These are phyloP conservation scores for Starmerella floricola DNA, from an alignment of 805 yeast species.

Conservation along the genomic window DNA sequence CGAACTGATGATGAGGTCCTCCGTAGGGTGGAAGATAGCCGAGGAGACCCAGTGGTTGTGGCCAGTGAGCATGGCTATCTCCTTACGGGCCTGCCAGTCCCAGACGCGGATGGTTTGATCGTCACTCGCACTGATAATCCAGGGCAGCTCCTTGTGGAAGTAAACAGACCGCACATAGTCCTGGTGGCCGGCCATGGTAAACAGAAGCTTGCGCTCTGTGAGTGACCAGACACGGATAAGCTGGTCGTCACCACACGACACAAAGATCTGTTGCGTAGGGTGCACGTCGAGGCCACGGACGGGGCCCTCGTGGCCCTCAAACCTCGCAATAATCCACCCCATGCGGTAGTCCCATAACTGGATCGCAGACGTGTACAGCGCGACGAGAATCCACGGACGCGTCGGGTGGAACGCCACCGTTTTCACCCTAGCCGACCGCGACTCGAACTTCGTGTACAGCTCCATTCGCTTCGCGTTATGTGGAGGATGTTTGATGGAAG, in stretches of 20 bases:
- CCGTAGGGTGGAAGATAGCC: conserved; percentile 93
- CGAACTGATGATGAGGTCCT: conserved; percentile 88
- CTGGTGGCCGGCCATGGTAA: conserved; percentile 84
- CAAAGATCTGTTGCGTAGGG: conserved; percentile 95
- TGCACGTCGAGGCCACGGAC: conserved; percentile 93
- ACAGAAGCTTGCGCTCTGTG: conserved; percentile 69
- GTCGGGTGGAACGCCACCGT: conserved; percentile 96
- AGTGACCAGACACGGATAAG: conserved; percentile 93
- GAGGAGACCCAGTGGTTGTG: conserved; percentile 98
- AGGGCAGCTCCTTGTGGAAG: conserved; percentile 92
- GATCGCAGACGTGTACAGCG: conserved; percentile 93
- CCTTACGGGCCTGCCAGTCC: conserved; percentile 99
- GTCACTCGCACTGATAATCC: conserved; percentile 93
- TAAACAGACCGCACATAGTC: conserved; percentile 91
- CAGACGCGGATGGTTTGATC: conserved; percentile 98
- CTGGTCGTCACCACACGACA: conserved; percentile 95
- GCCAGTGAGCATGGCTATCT: conserved; percentile 92
- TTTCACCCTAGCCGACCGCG: conserved; percentile 94
- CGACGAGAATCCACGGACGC: conserved; percentile 90
- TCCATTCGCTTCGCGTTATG: conserved; percentile 11
- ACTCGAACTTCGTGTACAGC: conserved; percentile 56
- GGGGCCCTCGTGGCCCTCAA: conserved; percentile 98
- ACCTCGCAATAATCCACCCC: conserved; percentile 94
- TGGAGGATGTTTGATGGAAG: neutral
- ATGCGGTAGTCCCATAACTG: conserved; percentile 98